Evolutionary conservation across 345 rosid genomes (phyloP), one percentile per base, ranked within the genome.

Genomic region (Melaleuca alternifolia): DNA sequence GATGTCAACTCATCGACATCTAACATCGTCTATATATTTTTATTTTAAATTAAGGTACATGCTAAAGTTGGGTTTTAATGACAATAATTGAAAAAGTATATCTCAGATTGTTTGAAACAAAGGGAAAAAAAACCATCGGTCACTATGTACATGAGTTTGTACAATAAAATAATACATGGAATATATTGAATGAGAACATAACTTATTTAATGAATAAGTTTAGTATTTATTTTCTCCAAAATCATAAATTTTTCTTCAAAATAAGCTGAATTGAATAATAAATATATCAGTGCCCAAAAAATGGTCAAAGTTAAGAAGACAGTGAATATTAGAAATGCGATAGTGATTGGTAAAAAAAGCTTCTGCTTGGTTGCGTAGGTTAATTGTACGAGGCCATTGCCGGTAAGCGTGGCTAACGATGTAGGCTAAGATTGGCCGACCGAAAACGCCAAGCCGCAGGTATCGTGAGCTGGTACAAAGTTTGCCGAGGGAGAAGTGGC

Each of bases 301-400:
- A 51, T 12, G 13, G 53, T 14, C 53, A 51, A 51, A 51, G 53
- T 51, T 51, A 13, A 4, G 53, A 51, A 51, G 53, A 51, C 13
- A 3, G 16, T 51, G 53, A 51, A 51, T 12, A 51, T 51, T 51
- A 13, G 53, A 51, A 51, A 51, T 51, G 15, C 53, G 13, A 13
- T 51, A 51, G 15, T 14, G 53, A 51, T 51, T 51, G 53, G 53
- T 51, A 51, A 6, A 51, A 51, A 16, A 41, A 51, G 54, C 81
- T 46, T 6, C 86, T 88, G 88, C 15, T 6, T 61, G 50, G 92
- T 91, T 26, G 85, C 71, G 56, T 95, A 93, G 54, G 96, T 95
- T 15, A 93, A 90, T 48, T 84, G 79, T 83, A 92, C 51, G 85
- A 92, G 93, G 77, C 94, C 95, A 20, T 83, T 89, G 85, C 86